Conservation (phyloP, 2,329 filamentous ascomycete genomes). For the Capronia epimyces region DNA sequence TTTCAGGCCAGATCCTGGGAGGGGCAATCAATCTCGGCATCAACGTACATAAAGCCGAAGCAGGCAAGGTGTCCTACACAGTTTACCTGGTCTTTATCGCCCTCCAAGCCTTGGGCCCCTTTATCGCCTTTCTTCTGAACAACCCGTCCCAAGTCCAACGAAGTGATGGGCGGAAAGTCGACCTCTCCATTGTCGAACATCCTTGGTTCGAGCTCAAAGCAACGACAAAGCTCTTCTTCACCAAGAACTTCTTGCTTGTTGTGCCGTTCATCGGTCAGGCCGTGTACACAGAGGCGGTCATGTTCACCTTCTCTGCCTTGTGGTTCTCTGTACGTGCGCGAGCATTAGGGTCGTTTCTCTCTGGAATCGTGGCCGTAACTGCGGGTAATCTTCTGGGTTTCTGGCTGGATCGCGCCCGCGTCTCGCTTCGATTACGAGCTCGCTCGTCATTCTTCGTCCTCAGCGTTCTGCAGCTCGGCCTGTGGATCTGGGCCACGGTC, state of each 20-base stretch:
- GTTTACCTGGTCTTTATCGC: conserved; percentile 68
- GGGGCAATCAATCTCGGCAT: conserved; percentile 66
- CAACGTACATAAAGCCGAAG: conserved; percentile 53
- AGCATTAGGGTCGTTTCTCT: conserved; percentile 65
- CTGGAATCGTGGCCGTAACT: conserved; percentile 61
- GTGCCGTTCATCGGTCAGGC: conserved; percentile 65
- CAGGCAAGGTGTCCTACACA: conserved; percentile 62
- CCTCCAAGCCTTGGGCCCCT: conserved; percentile 59
- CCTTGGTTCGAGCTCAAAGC: conserved; percentile 56
- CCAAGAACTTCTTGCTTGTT: conserved; percentile 58
- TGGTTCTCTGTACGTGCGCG: conserved; percentile 67
- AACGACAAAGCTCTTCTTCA: conserved; percentile 56
- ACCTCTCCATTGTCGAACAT: conserved; percentile 53
- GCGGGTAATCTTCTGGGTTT: conserved; percentile 60
- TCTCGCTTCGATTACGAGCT: conserved; percentile 52
- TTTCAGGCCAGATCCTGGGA: conserved; percentile 63
- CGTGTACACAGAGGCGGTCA: conserved; percentile 66
- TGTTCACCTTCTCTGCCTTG: conserved; percentile 61
- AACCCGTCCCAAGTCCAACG: conserved; percentile 58
- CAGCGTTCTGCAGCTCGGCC: conserved; percentile 47
- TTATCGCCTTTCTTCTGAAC: conserved; percentile 60
- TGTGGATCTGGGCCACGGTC: conserved; percentile 68
- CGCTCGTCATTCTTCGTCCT: conserved; percentile 49
- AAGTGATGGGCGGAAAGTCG: conserved; percentile 58
- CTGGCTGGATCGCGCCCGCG: conserved; percentile 55